Evolutionary conservation across 768 basidiomycete genomes (phyloP).

Genomic region (Lactarius quietus): DNA sequence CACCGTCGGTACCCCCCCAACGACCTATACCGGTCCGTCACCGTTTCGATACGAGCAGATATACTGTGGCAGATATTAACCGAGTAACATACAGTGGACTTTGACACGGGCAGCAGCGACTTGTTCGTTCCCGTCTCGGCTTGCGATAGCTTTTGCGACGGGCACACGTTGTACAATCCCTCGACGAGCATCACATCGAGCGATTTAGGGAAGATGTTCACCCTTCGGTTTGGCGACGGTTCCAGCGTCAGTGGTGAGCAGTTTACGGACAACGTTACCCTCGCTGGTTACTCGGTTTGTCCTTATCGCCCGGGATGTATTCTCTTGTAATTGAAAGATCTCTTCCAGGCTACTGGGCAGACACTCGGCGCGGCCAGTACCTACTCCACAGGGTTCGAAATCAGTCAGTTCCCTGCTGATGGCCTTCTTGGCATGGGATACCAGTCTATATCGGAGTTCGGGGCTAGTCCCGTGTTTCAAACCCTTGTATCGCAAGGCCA

Average conservation of each 20-base stretch:
- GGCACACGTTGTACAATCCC: slow-evolving; percentile 10
- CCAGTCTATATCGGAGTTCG: slow-evolving; percentile 29
- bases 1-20: slow-evolving; percentile 24
- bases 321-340: not conserved
- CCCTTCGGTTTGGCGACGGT: slow-evolving; percentile 40
- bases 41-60: not conserved
- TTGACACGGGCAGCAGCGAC: slow-evolving; percentile 38
- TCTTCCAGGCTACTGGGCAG: slow-evolving; percentile 38
- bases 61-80: not conserved
- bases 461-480: slow-evolving; percentile 34
- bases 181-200: slow-evolving; percentile 25
- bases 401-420: slow-evolving; percentile 34
- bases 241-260: slow-evolving; percentile 38
- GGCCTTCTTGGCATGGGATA: slow-evolving; percentile 43
- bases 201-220: slow-evolving; percentile 31
- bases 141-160: slow-evolving; percentile 34
- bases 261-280: slow-evolving; percentile 42
- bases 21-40: slow-evolving; percentile 11
- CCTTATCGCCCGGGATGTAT: not conserved
- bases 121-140: slow-evolving; percentile 35
- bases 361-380: slow-evolving; percentile 42
- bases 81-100: slow-evolving; percentile 31
- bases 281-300: slow-evolving; percentile 35
- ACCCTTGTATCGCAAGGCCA: slow-evolving; percentile 40
- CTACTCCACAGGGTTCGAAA: slow-evolving; percentile 35